Conservation (phyloP, 805 yeast genomes). For the Metschnikowia bowlesiae region DNA sequence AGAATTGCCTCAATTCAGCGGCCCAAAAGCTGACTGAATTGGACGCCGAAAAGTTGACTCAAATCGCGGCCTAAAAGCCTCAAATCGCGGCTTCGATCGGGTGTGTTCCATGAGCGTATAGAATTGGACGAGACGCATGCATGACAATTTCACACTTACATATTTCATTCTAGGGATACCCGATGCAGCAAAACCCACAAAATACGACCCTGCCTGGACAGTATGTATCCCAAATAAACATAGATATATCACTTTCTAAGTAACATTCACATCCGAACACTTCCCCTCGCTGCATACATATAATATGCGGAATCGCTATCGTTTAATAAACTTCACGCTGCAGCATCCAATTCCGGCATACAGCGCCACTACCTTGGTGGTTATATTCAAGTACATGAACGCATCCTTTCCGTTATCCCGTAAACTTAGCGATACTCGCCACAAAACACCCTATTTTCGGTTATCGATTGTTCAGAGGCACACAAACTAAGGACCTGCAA, state of each 20-base stretch:
- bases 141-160: neutral
- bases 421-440: neutral
- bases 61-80: too few relatives aligned
- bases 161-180: neutral
- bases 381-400: neutral
- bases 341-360: neutral
- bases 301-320: neutral
- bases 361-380: slow-evolving; percentile 2
- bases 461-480: neutral
- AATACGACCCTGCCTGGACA: neutral
- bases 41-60: too few relatives aligned
- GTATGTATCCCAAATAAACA: too few relatives aligned
- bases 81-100: too few relatives aligned
- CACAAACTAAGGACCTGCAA: neutral
- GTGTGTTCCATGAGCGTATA: neutral
- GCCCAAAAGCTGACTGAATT: slow-evolving; percentile 14
- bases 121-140: neutral
- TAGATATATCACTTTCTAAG: too few relatives aligned
- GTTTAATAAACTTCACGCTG: neutral
- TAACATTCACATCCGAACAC: neutral
- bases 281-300: neutral
- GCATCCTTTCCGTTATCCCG: neutral
- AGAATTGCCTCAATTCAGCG: slow-evolving; percentile 32
- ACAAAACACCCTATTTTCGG: neutral
- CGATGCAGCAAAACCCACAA: neutral